phyloP scores from a whole-genome alignment of 1,139 yeast genomes.

The Ogataea hybrid region DNA sequence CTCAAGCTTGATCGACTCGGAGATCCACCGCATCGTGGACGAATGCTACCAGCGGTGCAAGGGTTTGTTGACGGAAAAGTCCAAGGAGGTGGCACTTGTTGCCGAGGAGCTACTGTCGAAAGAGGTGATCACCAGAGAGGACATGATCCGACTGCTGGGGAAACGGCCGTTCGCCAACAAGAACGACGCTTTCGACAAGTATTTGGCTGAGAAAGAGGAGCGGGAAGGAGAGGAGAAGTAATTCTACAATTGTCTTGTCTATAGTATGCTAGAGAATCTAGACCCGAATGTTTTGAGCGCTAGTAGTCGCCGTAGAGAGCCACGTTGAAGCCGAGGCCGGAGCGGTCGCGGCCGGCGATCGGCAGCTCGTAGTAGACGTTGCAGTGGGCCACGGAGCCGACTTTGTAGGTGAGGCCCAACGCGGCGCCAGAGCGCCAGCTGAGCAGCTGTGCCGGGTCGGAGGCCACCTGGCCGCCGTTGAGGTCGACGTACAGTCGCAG shows the following conservation, averaged over 20 bases:
- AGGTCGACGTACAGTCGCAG: constrained; percentile 43
- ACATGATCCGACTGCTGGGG: constrained; percentile 71
- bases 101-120: constrained; percentile 66
- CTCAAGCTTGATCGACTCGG: constrained; percentile 62
- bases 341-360: constrained; percentile 34
- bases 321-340: constrained; percentile 48
- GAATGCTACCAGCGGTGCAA: constrained; percentile 53
- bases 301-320: constrained; percentile 36
- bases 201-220: constrained; percentile 43
- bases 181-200: constrained; percentile 79
- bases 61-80: constrained; percentile 52
- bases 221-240: constrained; percentile 3
- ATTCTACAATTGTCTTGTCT: constrained; percentile 2
- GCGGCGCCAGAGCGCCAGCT: constrained; percentile 11
- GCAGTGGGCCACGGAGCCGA: constrained; percentile 48
- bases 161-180: constrained; percentile 75
- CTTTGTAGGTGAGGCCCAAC: constrained; percentile 39
- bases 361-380: constrained; percentile 45
- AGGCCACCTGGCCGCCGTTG: constrained; percentile 26
- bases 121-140: constrained; percentile 78
- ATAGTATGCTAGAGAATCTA: constrained; percentile 3
- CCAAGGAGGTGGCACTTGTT: constrained; percentile 61
- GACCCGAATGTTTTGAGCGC: neutral
- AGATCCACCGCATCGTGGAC: constrained; percentile 60
- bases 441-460: constrained; percentile 9